These are phyloP conservation scores for Zymoseptoria ardabiliae DNA, from an alignment of 2,329 filamentous ascomycete genomes.

Conservation along the genomic window DNA sequence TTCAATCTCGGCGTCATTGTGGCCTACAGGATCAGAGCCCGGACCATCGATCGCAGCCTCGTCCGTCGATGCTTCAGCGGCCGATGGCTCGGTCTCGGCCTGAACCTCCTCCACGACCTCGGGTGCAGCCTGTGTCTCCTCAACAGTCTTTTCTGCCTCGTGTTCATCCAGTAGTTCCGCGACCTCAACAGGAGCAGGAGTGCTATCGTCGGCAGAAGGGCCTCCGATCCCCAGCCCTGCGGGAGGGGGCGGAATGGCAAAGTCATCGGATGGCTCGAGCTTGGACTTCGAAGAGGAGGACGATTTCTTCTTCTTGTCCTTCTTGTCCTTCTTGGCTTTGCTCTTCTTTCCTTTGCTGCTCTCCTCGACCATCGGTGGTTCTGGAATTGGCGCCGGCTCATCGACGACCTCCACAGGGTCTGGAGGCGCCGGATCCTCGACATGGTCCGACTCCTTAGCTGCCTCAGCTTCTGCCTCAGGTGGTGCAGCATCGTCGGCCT, in stretches of 20 bases:
- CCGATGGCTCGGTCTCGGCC: not conserved
- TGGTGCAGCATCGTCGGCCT: not conserved
- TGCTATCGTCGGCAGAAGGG: not conserved
- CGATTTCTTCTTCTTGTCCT: conserved; percentile 11
- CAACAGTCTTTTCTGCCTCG: not conserved
- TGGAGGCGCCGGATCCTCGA: not conserved
- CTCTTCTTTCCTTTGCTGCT: conserved; percentile 2
- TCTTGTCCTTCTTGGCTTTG: conserved; percentile 9
- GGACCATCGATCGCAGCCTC: not conserved
- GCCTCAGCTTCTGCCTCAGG: not conserved
- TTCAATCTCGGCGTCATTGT: not conserved
- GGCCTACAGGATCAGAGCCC: not conserved
- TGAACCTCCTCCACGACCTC: not conserved
- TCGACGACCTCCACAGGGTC: not conserved
- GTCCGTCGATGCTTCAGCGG: not conserved
- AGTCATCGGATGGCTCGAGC: not conserved
- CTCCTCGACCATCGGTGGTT: not conserved
- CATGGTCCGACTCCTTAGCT: not conserved
- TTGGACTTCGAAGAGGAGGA: conserved; percentile 3
- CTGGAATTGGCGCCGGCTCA: not conserved
- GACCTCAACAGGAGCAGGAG: not conserved
- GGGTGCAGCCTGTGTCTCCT: not conserved
- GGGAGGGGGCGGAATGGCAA: conserved; percentile 2
- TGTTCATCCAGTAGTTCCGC: not conserved
- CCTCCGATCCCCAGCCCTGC: conserved; percentile 13